Evolutionary conservation across 257 asterid genomes (phyloP), one percentile per base, ranked within the genome.

Genomic region (Solanum commersonii): DNA sequence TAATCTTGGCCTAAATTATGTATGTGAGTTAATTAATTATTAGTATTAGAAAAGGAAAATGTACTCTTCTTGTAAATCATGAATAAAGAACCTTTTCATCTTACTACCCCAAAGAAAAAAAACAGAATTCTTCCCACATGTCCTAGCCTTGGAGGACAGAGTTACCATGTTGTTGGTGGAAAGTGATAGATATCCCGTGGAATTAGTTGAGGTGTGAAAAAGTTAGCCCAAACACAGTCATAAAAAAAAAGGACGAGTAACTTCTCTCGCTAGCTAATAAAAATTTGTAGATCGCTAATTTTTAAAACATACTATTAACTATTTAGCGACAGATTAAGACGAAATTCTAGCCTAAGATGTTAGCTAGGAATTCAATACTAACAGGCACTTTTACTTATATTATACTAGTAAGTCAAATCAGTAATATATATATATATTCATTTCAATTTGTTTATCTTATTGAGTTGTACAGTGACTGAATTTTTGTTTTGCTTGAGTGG

Each of bases 161-260:
- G 60, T 49, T 2, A 49, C 0, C n/a, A 0, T 56, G 25, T 56
- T 56, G 25, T 0, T 56, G 4, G n/a, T 56, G n/a, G 2, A 0
- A 18, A 1, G 0, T 56, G 11, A 18, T 1, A 2, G 2, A 2
- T 56, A 1, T 14, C 0, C 0, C 1, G 20, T 46, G 3, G 0
- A 46, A 46, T 46, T 46, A 46, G 8, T 46, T 8, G 0, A 49
- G 59, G 22, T 14, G 1, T 1, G 0, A 49, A 49, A 49, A 49
- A 49, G 6, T n/a, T n/a, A n/a, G n/a, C n/a, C n/a, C n/a, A n/a
- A n/a, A n/a, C n/a, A n/a, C n/a, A n/a, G n/a, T n/a, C n/a, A n/a
- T n/a, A 5, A 44, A 1, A 13, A 46, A 46, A 13, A 46, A 46
- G 5, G 6, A 46, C 18, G 0, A 46, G 5, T 23, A 60, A 60